Base-by-base conservation (phyloP, 2,329 filamentous ascomycete species). In the Cryphonectria carpinicola region DNA sequence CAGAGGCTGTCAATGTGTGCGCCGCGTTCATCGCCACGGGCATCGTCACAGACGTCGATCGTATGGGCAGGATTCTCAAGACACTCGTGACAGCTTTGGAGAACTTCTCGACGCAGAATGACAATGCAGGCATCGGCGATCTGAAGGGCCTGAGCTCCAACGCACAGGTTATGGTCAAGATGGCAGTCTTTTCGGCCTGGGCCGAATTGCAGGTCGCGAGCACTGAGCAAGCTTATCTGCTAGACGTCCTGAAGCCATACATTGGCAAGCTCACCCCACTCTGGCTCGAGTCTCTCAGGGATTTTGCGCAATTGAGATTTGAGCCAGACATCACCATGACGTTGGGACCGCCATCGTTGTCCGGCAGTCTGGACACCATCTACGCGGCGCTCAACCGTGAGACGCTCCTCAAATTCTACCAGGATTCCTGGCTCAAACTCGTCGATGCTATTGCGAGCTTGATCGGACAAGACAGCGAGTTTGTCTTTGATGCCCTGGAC, bases 21-120 rank as follows among this genome's bases (percentile, higher is more conserved):
- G 96, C 95, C n/a, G 94, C 93, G 1, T 99, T 99, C 81, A 97
- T 99, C 77, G 93, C 95, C 0, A 98, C 95, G 0, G 96, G 96
- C 19, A 98, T 99, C 69, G 96, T 99, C 11, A 98, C 94, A 0
- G 96, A 98, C 80, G 90, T 98, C 11, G 97, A 99, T 75, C 90
- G 96, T n/a, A 99, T 99, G 96, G 96, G 96, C 32, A 92, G 96
- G 70, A 99, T 99, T 67, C 87, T 99, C 70, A 98, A 98, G 82
- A 92, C 97, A 0, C 86, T 99, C 2, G 93, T 98, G 7, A 91
- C 92, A 60, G 95, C 95, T 0, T 86, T 99, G 1, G 95, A 98
- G 77, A 97, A 95, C 80, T 97, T 98, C 77, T 93, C 93, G 2
- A 90, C 87, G 62, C 93, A 97, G 73, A 86, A 88, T 0, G 93